A percentile compares a stretch with the other conserved stretches of the same genome.
phyloP scores from a whole-genome alignment of 1,139 yeast species.

The Maudiozyma humilis region DNA sequence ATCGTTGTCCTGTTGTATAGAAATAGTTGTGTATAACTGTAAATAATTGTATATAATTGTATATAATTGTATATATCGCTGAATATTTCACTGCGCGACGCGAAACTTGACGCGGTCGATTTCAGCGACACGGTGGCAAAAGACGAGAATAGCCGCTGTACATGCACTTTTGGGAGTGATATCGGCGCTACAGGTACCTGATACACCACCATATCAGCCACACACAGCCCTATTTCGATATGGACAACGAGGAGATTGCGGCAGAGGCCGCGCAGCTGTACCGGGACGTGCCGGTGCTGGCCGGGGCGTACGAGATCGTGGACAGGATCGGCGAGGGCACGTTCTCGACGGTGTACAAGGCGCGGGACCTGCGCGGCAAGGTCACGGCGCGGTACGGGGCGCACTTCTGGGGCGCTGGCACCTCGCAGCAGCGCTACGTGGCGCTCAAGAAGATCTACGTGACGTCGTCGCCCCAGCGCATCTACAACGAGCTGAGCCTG shows the following conservation, averaged over 20 bases:
- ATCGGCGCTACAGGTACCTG: too few species aligned
- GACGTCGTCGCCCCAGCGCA: conserved; percentile 88
- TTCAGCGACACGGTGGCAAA: too few species aligned
- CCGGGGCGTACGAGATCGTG: conserved; percentile 52
- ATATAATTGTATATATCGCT: too few species aligned
- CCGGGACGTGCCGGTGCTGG: conserved; percentile 54
- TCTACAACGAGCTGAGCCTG: conserved; percentile 75
- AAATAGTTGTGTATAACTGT: too few species aligned
- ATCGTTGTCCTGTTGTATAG: neutral
- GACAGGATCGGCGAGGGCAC: conserved; percentile 96
- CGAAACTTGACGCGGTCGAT: too few species aligned
- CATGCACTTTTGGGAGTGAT: too few species aligned
- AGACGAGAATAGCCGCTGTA: too few species aligned
- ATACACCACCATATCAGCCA: too few species aligned
- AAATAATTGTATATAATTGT: too few species aligned
- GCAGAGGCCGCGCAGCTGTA: conserved; percentile 63
- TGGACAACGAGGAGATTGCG: conserved; percentile 37
- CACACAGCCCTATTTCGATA: too few species aligned
- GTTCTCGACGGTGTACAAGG: conserved; percentile 83
- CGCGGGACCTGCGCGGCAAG: conserved; percentile 46
- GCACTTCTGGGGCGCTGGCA: conserved; percentile 27
- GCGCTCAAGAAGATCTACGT: conserved; percentile 92
- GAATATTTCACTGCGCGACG: too few species aligned
- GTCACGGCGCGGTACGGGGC: conserved; percentile 21
- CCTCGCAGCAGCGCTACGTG: conserved; percentile 44